These are phyloP conservation scores for Lecanosticta acicola DNA, from an alignment of 2,329 filamentous ascomycete species.

Conservation along the genomic window DNA sequence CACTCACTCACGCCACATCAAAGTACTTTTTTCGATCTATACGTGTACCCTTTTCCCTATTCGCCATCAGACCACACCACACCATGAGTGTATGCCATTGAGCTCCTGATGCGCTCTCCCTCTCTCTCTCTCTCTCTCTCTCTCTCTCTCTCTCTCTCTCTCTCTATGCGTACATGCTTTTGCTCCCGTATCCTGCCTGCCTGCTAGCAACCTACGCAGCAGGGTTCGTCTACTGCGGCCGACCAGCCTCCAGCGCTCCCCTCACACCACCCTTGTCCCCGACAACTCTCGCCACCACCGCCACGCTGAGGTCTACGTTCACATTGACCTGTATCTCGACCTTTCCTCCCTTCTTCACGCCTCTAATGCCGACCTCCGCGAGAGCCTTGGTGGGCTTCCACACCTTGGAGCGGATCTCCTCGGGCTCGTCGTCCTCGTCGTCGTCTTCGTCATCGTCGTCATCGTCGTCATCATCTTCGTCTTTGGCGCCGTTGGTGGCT, in stretches of 20 bases:
- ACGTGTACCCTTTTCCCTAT: no score
- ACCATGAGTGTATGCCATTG: no score
- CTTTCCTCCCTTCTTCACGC: conserved; percentile 80
- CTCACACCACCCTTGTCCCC: conserved; percentile 80
- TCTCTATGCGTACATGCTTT: conserved; percentile 6
- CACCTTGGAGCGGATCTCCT: conserved; percentile 82
- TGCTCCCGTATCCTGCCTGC: no score
- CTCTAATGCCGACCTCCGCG: conserved; percentile 78
- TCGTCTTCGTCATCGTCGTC: conserved; percentile 55
- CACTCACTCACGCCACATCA: no score
- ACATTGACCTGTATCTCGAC: conserved; percentile 93
- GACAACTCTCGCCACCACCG: conserved; percentile 76
- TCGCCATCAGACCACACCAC: no score
- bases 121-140: neutral
- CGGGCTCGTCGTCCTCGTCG: conserved; percentile 66
- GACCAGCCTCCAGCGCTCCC: conserved; percentile 48
- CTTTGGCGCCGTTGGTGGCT: conserved; percentile 51
- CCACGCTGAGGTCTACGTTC: conserved; percentile 69
- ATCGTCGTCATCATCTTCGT: conserved; percentile 55
- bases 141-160: no score
- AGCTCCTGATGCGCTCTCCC: no score
- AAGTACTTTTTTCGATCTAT: no score
- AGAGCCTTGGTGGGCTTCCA: conserved; percentile 83
- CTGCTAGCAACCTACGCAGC: conserved; percentile 2
- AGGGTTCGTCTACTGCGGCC: conserved; percentile 19